Base-by-base conservation (phyloP, 441 rosid genomes). In the Biscutella laevigata region DNA sequence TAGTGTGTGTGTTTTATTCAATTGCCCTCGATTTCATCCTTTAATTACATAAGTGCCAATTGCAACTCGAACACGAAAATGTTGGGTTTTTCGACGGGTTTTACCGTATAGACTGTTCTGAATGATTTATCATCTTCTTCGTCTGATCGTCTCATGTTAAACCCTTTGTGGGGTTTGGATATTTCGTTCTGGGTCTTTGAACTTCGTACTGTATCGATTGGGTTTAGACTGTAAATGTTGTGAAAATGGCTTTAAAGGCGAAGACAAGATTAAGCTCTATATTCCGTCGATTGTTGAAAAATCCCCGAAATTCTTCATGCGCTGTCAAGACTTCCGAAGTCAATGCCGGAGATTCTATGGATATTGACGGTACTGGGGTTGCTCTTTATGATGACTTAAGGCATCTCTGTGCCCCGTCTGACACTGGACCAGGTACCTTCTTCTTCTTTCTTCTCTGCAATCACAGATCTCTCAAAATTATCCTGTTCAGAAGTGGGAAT, bases 11-110 rank as follows among this genome's bases (percentile, higher is more conserved):
- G 2, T 1, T 10, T 17, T 16, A 59, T 45, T 16, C 2, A 42
- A 25, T 2, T 36, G 53, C 49, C 61, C 61, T 38, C 10, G 30
- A 1, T 3, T 8, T 16, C 6, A 38, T 2, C 1, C 0, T 0
- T 5, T 30, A 44, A 63, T 63, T 55, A 63, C 68, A 22, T 11
- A 6, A 54, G 0, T 39, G 50, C 68, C 56, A 46, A 37, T 11
- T n/a, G n/a, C 9, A 6, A 28, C 13, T 33, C 17, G 16, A 20
- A 41, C 28, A 62, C 30, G 56, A 24, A 28, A 29, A 11, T 4
- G 6, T 12, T 2, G 50, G 68, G 61, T 54, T 62, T 62, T 53
- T 28, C 49, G 16, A 12, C 17, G 27, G 59, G 61, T 22, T 36
- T 52, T 42, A 28, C n/a, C 42, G 16, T 1, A 20, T 7, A 2